Percentiles rank a stretch among this genome's conserved stretches.
phyloP scores from a whole-genome alignment of 2,329 filamentous ascomycete genomes.

The Penicillium sp. region DNA sequence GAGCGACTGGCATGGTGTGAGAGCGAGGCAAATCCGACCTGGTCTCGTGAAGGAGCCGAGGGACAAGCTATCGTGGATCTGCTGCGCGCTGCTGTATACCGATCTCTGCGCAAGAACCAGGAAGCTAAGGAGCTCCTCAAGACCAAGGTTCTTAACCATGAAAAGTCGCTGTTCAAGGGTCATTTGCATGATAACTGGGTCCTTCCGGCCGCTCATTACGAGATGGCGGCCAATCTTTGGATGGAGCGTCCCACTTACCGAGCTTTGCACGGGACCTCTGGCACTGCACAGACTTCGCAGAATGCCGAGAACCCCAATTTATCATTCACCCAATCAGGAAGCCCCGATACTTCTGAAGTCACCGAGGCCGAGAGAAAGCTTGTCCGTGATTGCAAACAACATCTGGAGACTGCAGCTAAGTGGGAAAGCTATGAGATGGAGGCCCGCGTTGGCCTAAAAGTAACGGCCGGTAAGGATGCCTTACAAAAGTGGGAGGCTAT shows the following conservation, averaged over 20 bases:
- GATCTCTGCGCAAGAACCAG: constrained; percentile 61
- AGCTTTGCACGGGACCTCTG: constrained; percentile 29
- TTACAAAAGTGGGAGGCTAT: constrained; percentile 44
- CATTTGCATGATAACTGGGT: constrained; percentile 56
- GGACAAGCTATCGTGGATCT: constrained; percentile 67
- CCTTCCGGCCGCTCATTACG: constrained; percentile 78
- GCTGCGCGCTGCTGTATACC: constrained; percentile 64
- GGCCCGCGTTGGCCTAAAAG: constrained; percentile 53
- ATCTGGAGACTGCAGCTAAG: constrained; percentile 57
- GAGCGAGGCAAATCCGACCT: constrained; percentile 57
- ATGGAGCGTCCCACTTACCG: constrained; percentile 54
- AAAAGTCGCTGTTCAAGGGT: constrained; percentile 54
- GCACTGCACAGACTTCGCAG: background rate
- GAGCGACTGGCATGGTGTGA: constrained; percentile 66
- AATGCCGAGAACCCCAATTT: constrained; percentile 2
- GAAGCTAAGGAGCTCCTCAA: constrained; percentile 67
- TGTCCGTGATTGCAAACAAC: constrained; percentile 55
- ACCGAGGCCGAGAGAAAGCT: constrained; percentile 34
- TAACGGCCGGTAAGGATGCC: constrained; percentile 48
- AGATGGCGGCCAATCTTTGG: constrained; percentile 82
- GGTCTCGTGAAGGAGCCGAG: constrained; percentile 55
- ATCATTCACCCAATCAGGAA: background rate
- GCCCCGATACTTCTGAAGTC: background rate
- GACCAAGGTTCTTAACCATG: constrained; percentile 62
- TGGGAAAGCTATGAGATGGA: constrained; percentile 66